phyloP scores from a whole-genome alignment of 345 rosid genomes.

The Citrus medica region DNA sequence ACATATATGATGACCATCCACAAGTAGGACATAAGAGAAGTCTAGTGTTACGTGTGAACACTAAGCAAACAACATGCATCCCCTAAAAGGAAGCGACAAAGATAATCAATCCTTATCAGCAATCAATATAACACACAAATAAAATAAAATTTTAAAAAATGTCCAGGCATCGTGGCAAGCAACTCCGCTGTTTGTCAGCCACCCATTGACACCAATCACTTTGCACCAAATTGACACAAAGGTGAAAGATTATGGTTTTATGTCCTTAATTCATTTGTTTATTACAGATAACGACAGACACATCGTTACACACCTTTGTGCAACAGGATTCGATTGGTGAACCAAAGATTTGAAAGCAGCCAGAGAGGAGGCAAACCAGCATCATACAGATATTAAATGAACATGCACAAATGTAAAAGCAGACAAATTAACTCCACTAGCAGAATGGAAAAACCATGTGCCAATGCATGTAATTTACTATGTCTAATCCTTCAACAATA shows the following conservation, averaged over 20 bases:
- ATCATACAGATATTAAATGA: conserved; percentile 10
- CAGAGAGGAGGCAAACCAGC: not conserved
- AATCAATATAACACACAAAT: not conserved
- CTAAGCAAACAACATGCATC: not conserved
- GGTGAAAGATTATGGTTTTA: not conserved
- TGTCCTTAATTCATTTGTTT: not conserved
- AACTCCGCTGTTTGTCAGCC: not conserved
- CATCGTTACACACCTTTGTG: not conserved
- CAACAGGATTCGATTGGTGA: not conserved
- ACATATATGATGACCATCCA: not conserved
- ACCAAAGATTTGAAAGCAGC: not conserved
- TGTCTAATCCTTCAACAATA: not conserved
- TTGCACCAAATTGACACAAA: not conserved
- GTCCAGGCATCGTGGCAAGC: not conserved
- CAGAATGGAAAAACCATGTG: not conserved
- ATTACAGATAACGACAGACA: not conserved
- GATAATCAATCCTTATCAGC: not conserved
- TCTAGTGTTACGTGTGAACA: not conserved
- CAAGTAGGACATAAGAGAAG: not conserved
- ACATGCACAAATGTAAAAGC: conserved; percentile 9
- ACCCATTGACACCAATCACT: not conserved
- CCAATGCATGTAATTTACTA: not conserved
- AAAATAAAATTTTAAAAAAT: not conserved
- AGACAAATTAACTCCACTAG: conserved; percentile 1
- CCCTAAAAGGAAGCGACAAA: not conserved